phyloP scores from a whole-genome alignment of 495 filamentous ascomycete species.

The Cenococcum geophilum region DNA sequence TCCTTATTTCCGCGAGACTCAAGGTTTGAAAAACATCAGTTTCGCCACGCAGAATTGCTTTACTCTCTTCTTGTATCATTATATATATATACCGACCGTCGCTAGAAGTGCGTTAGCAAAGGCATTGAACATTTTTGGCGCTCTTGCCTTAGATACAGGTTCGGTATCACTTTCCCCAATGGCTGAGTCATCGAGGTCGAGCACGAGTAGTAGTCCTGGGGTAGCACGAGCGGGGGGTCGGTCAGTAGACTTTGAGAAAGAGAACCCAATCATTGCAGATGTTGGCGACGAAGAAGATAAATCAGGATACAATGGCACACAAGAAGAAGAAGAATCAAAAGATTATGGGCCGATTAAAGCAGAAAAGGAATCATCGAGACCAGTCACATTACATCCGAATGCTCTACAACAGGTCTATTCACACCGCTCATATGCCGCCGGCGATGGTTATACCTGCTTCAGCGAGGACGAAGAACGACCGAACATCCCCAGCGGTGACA shows the following conservation, averaged over 20 bases:
- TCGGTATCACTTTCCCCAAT: not conserved
- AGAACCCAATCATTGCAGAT: not conserved
- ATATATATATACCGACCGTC: too few relatives aligned
- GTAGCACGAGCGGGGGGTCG: not conserved
- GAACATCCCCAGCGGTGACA: constrained; percentile 20
- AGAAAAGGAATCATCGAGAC: not conserved
- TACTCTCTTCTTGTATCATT: not conserved
- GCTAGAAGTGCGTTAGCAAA: too few relatives aligned
- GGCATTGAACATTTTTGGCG: too few relatives aligned
- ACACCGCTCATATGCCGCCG: constrained; percentile 26
- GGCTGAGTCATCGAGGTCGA: not conserved
- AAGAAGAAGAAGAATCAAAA: not conserved
- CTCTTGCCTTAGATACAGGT: not conserved
- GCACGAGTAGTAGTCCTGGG: not conserved
- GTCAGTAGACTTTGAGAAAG: not conserved
- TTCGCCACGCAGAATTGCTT: not conserved
- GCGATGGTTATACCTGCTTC: constrained; percentile 30
- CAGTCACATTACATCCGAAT: constrained; percentile 9
- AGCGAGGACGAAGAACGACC: constrained; percentile 21
- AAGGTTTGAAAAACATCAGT: not conserved
- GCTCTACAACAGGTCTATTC: constrained; percentile 17
- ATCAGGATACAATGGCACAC: not conserved
- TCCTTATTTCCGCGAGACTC: not conserved
- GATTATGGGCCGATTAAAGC: not conserved
- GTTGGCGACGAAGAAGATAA: not conserved